A percentile compares a stretch with the other conserved stretches of the same genome.
phyloP scores from a whole-genome alignment of 179 eudicot species.

The Beta corolliflora region DNA sequence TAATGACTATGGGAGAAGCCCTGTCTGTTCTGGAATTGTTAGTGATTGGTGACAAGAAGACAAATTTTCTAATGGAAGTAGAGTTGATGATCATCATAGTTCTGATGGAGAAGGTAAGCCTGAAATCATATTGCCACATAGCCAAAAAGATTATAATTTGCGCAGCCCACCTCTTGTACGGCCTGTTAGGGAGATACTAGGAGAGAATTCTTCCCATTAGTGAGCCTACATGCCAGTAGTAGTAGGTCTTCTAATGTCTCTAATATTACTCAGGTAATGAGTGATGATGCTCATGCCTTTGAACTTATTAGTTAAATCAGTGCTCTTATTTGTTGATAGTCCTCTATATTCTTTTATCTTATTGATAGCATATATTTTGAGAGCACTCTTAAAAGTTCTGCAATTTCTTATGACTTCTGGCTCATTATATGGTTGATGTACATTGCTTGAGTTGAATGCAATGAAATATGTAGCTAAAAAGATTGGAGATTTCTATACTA shows the following conservation, averaged over 20 bases:
- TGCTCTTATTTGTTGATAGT: background rate
- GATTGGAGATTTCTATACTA: no score
- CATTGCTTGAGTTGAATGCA: background rate
- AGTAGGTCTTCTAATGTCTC: constrained; percentile 54
- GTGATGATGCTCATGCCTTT: background rate
- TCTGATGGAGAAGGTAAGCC: constrained; percentile 66
- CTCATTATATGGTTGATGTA: background rate
- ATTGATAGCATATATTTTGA: background rate
- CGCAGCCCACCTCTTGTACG: constrained; percentile 78
- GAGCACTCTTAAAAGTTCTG: background rate
- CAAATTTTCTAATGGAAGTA: constrained; percentile 81
- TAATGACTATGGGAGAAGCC: constrained; percentile 68
- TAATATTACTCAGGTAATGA: constrained; percentile 57
- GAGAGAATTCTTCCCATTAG: constrained; percentile 27
- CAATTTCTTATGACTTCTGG: background rate
- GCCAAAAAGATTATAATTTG: constrained; percentile 50
- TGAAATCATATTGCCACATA: constrained; percentile 77
- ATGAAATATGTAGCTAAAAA: no score
- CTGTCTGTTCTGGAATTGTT: constrained; percentile 66
- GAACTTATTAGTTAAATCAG: background rate
- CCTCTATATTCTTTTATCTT: background rate
- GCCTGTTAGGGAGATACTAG: constrained; percentile 82
- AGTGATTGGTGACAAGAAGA: constrained; percentile 97
- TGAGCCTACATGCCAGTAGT: constrained; percentile 83
- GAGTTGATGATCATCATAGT: constrained; percentile 55